Evolutionary conservation across 2,329 filamentous ascomycete species (phyloP), one percentile per base, ranked within the genome.

Genomic region (Monosporascus sp.): DNA sequence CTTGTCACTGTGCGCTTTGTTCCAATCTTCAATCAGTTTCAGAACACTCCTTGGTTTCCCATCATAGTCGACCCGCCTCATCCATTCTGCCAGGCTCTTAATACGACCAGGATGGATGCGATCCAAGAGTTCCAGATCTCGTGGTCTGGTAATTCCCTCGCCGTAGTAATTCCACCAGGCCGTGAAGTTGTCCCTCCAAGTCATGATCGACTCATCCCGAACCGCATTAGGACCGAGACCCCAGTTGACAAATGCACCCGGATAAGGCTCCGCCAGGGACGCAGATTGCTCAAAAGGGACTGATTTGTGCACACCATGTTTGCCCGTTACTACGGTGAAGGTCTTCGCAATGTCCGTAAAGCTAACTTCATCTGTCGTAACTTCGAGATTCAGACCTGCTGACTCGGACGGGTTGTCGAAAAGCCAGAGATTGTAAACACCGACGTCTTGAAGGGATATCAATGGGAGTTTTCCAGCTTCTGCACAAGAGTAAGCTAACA

Each of bases 81-180:
- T 75, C 69, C 74, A 82, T 56, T 81, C 72, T 59, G 78, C 76
- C 0, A 71, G 75, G 36, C 65, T 75, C 60, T 63, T 72, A 52
- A 79, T 74, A n/a, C 79, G 67, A 1, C 60, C 60, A 0, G 79
- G 78, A 60, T 77, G 70, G 48, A 82, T 81, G 63, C 77, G 70
- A 59, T 81, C 78, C 43, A 82, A 62, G 18, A 81, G 55, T 15
- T 59, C 65, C 59, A 79, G 80, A 59, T 82, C 73, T 49, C 77
- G 69, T 54, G 62, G 62, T 2, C 79, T 57, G 5, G 80, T 56
- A 0, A 73, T 74, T 27, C 64, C 61, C 50, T 77, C 75, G 0
- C 66, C 68, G 0, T 70, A 72, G 1, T 72, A 73, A 51, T 71
- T 50, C 74, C 77, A 81, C 57, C 76, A 81, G 0, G 72, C 77